Conservation (phyloP, 768 basidiomycete genomes). For the Pleurotus cornucopiae region DNA sequence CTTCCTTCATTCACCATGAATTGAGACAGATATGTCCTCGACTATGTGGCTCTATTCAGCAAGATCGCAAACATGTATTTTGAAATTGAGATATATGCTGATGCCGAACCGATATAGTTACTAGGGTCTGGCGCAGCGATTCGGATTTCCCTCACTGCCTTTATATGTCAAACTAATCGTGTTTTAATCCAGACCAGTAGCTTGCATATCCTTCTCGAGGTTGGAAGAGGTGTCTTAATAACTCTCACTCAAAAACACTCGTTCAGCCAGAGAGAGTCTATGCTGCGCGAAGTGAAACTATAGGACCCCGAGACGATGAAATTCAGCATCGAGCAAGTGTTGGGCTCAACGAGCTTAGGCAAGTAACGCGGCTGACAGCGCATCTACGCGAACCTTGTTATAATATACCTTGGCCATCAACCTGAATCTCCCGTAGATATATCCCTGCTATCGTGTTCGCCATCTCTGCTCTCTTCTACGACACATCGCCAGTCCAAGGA, state of each 20-base stretch:
- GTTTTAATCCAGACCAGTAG: slow-evolving; percentile 57
- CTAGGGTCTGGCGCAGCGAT: slow-evolving; percentile 78
- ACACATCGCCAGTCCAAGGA: too few species aligned
- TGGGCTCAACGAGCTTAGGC: slow-evolving; percentile 38
- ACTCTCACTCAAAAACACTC: too few species aligned
- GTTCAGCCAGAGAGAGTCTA: slow-evolving; percentile 36
- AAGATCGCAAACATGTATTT: slow-evolving; percentile 87
- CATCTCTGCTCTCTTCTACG: too few species aligned
- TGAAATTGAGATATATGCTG: slow-evolving; percentile 67
- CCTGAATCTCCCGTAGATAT: too few species aligned
- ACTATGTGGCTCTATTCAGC: slow-evolving; percentile 73
- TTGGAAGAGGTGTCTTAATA: too few species aligned
- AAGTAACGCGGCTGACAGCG: slow-evolving; percentile 19
- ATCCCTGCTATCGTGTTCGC: too few species aligned
- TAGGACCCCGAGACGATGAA: slow-evolving; percentile 58
- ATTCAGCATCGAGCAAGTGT: slow-evolving; percentile 57
- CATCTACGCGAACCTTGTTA: not conserved
- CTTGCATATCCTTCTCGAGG: slow-evolving; percentile 62
- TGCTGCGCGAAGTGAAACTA: slow-evolving; percentile 75
- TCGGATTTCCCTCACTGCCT: slow-evolving; percentile 17
- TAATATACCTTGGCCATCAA: too few species aligned
- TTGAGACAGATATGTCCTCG: slow-evolving; percentile 38
- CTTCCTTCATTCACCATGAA: too few species aligned
- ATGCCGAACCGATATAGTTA: slow-evolving; percentile 75
- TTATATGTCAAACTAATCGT: not conserved